A percentile compares a stretch with the other conserved stretches of the same genome.
phyloP scores from a whole-genome alignment of 805 yeast genomes.

The Schwanniomyces yamadae region DNA sequence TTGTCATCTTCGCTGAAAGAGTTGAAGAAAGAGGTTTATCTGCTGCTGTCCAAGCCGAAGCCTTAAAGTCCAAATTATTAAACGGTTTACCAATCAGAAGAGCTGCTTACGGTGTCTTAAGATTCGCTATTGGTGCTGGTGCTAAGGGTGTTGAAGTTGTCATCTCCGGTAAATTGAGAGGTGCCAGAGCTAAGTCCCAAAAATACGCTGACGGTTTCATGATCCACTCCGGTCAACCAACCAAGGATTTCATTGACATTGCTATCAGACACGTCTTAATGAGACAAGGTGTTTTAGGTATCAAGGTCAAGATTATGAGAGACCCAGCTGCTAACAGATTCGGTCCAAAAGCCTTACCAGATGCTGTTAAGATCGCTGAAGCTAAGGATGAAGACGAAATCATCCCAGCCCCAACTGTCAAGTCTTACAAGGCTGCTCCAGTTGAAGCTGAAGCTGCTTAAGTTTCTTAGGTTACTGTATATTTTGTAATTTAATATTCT shows the following conservation, averaged over 20 bases:
- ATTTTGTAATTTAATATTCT: too few relatives aligned
- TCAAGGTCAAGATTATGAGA: slow-evolving; percentile 99
- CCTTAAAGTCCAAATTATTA: slow-evolving; percentile 95
- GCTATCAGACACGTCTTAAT: slow-evolving; percentile 99
- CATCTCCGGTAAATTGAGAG: slow-evolving; percentile 99
- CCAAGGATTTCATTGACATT: slow-evolving; percentile 94
- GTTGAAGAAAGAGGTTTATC: slow-evolving; percentile 99
- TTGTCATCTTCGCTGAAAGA: slow-evolving; percentile 96
- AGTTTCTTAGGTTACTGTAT: slow-evolving; percentile 7
- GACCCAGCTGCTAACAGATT: slow-evolving; percentile 86
- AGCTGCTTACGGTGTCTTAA: slow-evolving; percentile 99
- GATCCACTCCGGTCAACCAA: slow-evolving; percentile 99
- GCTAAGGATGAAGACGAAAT: slow-evolving; percentile 89
- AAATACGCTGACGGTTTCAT: slow-evolving; percentile 99
- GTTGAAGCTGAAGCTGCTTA: slow-evolving; percentile 35
- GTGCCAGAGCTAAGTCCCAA: slow-evolving; percentile 99
- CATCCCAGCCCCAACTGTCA: slow-evolving; percentile 78
- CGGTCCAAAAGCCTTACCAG: slow-evolving; percentile 94
- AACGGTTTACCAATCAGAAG: slow-evolving; percentile 99
- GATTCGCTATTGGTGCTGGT: slow-evolving; percentile 99
- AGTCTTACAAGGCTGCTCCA: slow-evolving; percentile 59
- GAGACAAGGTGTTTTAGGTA: slow-evolving; percentile 99
- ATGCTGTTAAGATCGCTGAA: slow-evolving; percentile 86
- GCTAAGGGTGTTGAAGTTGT: slow-evolving; percentile 99
- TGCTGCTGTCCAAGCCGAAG: slow-evolving; percentile 99